A percentile compares a stretch with the other conserved stretches of the same genome.
phyloP scores from a whole-genome alignment of 2,329 filamentous ascomycete genomes.

The Canariomyces notabilis region DNA sequence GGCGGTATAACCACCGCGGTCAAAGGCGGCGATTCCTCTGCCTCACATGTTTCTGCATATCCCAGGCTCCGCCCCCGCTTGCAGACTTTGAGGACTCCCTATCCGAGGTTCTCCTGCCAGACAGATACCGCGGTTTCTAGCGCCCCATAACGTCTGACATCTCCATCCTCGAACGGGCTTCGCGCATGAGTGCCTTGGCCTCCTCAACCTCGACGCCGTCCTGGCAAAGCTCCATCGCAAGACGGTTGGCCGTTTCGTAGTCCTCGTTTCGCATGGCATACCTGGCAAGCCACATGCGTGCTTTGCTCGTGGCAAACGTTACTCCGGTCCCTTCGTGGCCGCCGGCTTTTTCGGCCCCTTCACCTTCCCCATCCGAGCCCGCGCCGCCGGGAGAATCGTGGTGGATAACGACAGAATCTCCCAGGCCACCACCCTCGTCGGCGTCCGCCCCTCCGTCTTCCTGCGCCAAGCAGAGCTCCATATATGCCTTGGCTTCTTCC shows the following conservation, averaged over 20 bases:
- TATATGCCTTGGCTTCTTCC: constrained; percentile 81
- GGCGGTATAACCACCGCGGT: background rate
- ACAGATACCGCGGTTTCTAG: constrained; percentile 15
- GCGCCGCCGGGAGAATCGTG: constrained; percentile 45
- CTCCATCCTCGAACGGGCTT: constrained; percentile 74
- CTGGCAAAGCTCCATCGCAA: constrained; percentile 88
- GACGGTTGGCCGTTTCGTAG: constrained; percentile 67
- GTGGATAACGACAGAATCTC: constrained; percentile 50
- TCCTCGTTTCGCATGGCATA: constrained; percentile 73
- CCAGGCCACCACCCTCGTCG: constrained; percentile 33
- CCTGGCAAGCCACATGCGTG: constrained; percentile 86
- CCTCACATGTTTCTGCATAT: background rate
- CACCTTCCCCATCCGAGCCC: constrained; percentile 35
- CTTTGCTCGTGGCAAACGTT: constrained; percentile 85
- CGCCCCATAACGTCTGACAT: constrained; percentile 22
- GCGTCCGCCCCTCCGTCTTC: constrained; percentile 57
- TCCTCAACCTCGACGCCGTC: constrained; percentile 97
- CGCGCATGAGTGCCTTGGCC: constrained; percentile 85
- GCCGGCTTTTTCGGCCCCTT: constrained; percentile 29
- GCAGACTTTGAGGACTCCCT: background rate
- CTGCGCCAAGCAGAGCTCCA: constrained; percentile 92
- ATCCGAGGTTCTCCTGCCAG: background rate
- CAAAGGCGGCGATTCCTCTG: background rate
- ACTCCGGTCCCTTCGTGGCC: constrained; percentile 62
- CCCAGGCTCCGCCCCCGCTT: background rate